Base-by-base conservation (phyloP, 2,329 filamentous ascomycete species). In the Botrytis cinerea region DNA sequence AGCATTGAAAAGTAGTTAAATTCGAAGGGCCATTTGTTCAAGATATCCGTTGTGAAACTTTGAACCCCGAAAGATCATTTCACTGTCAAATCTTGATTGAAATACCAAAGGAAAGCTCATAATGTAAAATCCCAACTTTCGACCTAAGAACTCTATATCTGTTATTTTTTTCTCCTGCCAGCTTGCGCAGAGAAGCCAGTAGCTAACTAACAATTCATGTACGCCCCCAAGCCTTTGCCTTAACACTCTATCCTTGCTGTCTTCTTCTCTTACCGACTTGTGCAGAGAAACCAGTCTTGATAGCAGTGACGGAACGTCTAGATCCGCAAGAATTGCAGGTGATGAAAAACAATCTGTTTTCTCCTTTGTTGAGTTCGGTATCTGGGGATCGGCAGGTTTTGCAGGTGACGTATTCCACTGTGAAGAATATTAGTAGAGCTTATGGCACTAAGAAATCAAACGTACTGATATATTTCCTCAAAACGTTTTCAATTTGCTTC, bases 221-320 rank as follows among this genome's bases (percentile, higher is more conserved):
- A 28, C n/a, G 51, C 14, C n/a, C 51, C 51, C 51, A 14, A 57
- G 51, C 28, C n/a, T 32, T 57, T 28, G 51, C n/a, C 14, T 40
- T 12, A 43, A 43, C 25, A 25, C 14, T 40, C 79, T 94, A 97
- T 84, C 88, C 92, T 84, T 93, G 90, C 87, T 94, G 92, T 90
- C 97, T 97, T 88, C 91, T 96, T 89, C 96, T 92, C 92, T 98
- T 98, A 84, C 96, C 96, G 84, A 99, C 93, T 86, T 98, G 96
- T 84, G 96, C 96, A 81, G 95, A 97, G 94, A 99, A 99, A 94
- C 96, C 96, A 75, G 94, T 97, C 91, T 99, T 99, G 92, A 99
- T 99, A 79, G 96, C 95, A 75, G 94, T 94, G 83, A 98, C 95
- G 81, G 91, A 94, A 83, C 95, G 92, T 84, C 95, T 88, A 70